These are phyloP conservation scores for Kandelia obovata DNA, from an alignment of 345 rosid genomes.

Conservation along the genomic window DNA sequence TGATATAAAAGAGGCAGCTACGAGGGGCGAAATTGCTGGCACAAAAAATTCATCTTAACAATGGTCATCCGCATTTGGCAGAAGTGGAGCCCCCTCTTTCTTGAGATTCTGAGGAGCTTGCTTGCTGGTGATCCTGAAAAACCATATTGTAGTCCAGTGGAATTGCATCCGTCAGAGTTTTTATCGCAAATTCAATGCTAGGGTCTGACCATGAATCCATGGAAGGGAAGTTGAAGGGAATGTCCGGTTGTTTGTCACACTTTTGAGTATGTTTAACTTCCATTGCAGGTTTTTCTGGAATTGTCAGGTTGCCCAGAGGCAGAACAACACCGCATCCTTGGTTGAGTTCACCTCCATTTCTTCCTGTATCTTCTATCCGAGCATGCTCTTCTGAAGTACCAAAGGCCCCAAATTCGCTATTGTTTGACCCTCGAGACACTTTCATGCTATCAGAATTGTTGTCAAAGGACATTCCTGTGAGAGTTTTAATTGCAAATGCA, in stretches of 20 bases:
- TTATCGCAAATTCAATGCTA: slow-evolving; percentile 88
- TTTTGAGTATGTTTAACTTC: slow-evolving; percentile 14
- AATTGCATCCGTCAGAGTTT: slow-evolving; percentile 76
- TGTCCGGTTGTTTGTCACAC: slow-evolving; percentile 22
- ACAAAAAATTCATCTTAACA: slow-evolving; percentile 32
- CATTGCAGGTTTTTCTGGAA: slow-evolving; percentile 22
- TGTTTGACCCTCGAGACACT: slow-evolving; percentile 38
- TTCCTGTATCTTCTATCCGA: slow-evolving; percentile 19
- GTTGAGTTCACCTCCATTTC: slow-evolving; percentile 13
- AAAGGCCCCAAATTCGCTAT: slow-evolving; percentile 18
- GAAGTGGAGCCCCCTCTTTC: slow-evolving; percentile 30
- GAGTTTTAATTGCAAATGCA: slow-evolving; percentile 92
- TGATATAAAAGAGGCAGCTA: slow-evolving; percentile 29
- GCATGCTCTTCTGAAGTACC: slow-evolving; percentile 19
- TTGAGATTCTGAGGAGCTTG: slow-evolving; percentile 33
- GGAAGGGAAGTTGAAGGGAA: slow-evolving; percentile 32
- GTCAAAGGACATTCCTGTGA: slow-evolving; percentile 59
- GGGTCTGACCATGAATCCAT: slow-evolving; percentile 76
- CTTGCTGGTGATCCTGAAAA: slow-evolving; percentile 36
- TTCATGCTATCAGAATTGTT: slow-evolving; percentile 30
- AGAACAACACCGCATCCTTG: slow-evolving; percentile 16
- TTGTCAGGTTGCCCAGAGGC: slow-evolving; percentile 13
- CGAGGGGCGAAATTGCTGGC: slow-evolving; percentile 35
- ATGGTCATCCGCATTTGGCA: slow-evolving; percentile 32
- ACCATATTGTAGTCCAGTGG: slow-evolving; percentile 51